Evolutionary conservation across 1,139 yeast species (phyloP), one percentile per base, ranked within the genome.

Genomic region (Hyphopichia buzzinii): DNA sequence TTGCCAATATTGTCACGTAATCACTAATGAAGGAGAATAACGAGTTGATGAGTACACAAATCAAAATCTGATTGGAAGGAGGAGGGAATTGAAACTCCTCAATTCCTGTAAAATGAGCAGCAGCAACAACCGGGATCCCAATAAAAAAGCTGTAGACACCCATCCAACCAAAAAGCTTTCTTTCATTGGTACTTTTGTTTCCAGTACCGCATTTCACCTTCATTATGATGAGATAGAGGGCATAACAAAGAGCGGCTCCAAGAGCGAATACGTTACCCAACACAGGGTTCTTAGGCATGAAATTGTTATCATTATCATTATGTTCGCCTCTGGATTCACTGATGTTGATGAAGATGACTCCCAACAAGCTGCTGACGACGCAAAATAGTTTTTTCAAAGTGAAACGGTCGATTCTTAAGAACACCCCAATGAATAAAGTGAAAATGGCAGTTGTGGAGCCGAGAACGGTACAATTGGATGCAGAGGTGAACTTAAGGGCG

Each of bases 361-460:
- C 82, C 4, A 54, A 17, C 14, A 71, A 63, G 44, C 79, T 74
- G 6, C 64, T 55, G 6, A 58, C 33, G n/a, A 72, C 73, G 38
- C 81, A 73, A 3, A 64, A 33, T 1, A 70, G 39, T 43, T 77
- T 77, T 34, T 63, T 62, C n/a, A 57, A 2, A 8, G 76, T 55
- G 40, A 76, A 63, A 12, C 48, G 49, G 41, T 77, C 82, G 15
- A 72, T 66, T 17, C 60, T 59, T 19, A 66, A 49, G 8, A 56
- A 28, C 1, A 55, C 59, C 0, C 81, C 78, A 15, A 74, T 55
- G 8, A 74, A 46, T 26, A 77, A 56, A 0, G 81, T 72, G 49
- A 75, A 77, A 3, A 74, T 63, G 4, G 81, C 72, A 1, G 80
- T 68, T 0, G 79, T 67, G 6, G 80, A 68, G 3, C 79, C 67